Evolutionary conservation across 495 filamentous ascomycete genomes (phyloP), one percentile per base, ranked within the genome.

Genomic region (Amphirosellinia nigrospora): DNA sequence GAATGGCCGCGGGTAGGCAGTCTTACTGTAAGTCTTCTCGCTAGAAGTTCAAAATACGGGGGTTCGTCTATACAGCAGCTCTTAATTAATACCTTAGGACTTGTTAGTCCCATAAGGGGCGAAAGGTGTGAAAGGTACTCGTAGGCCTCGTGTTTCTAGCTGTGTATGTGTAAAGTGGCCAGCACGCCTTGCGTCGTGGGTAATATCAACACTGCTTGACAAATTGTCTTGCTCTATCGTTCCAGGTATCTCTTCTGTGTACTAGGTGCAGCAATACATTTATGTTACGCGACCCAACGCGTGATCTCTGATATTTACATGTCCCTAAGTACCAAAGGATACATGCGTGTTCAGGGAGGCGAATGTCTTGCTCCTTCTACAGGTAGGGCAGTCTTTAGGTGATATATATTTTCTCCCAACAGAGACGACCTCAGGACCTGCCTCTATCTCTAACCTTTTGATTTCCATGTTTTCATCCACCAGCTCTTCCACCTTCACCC

Each of bases 211-310:
- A 55, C 23, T 4, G 16, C 34, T 39, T 60, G 28, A 8, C 10
- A 38, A 2, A 60, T 26, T 7, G 16, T 41, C 15, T 11, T 61
- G 2, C 0, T 23, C n/a, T 30, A 4, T 6, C n/a, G 16, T 41
- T 34, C 19, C 3, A 10, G 6, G 46, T 39, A 53, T 23, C 32
- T 41, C 30, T 28, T 53, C 32, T 23, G 38, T 38, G 43, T 39
- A 46, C 30, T 30, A 3, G 11, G 41, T 60, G 66, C 30, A 50
- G 53, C 15, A 46, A 23, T 68, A 59, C 52, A 26, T 59, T 45
- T 21, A 39, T 15, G 66, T 68, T 68, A 68, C 66, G 66, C 66
- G 43, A 73, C 61, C 21, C 32, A 10, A 69, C 69, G 41, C 64
- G 62, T 66, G 48, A 45, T 72, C n/a, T 71, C 36, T 21, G 63